phyloP scores from a whole-genome alignment of 371 early-diverging fungal species.

The Rhizopus microsporus region DNA sequence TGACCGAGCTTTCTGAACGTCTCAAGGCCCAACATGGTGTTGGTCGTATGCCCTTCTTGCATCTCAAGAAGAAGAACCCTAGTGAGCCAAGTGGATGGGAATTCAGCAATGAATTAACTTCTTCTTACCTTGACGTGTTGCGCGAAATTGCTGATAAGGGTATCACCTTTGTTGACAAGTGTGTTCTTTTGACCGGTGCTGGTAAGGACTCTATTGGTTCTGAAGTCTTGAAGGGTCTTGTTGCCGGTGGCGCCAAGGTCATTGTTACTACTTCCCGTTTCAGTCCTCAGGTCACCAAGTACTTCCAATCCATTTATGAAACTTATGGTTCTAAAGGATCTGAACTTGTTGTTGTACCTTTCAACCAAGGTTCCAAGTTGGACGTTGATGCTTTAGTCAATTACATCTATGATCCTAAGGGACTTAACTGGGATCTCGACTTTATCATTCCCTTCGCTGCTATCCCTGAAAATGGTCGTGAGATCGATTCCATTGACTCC shows the following conservation, averaged over 20 bases:
- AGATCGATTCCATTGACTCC: constrained; percentile 84
- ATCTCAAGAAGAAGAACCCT: constrained; percentile 68
- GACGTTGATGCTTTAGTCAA: constrained; percentile 81
- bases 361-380: constrained; percentile 90
- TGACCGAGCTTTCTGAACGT: constrained; percentile 70
- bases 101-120: constrained; percentile 70
- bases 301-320: constrained; percentile 89
- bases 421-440: constrained; percentile 92
- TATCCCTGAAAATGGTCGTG: constrained; percentile 87
- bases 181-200: constrained; percentile 90
- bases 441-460: constrained; percentile 96
- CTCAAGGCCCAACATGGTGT: constrained; percentile 80
- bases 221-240: constrained; percentile 82
- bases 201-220: constrained; percentile 93
- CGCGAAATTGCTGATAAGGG: constrained; percentile 74
- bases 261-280: constrained; percentile 94
- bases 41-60: constrained; percentile 79
- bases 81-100: constrained; percentile 71
- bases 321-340: constrained; percentile 87
- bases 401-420: constrained; percentile 88
- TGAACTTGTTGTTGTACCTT: constrained; percentile 90
- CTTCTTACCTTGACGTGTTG: constrained; percentile 76
- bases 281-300: constrained; percentile 79
- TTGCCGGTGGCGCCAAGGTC: constrained; percentile 91
- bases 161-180: constrained; percentile 78